Base-by-base conservation (phyloP, 495 filamentous ascomycete genomes). In the Hypomontagnella submonticulosa region DNA sequence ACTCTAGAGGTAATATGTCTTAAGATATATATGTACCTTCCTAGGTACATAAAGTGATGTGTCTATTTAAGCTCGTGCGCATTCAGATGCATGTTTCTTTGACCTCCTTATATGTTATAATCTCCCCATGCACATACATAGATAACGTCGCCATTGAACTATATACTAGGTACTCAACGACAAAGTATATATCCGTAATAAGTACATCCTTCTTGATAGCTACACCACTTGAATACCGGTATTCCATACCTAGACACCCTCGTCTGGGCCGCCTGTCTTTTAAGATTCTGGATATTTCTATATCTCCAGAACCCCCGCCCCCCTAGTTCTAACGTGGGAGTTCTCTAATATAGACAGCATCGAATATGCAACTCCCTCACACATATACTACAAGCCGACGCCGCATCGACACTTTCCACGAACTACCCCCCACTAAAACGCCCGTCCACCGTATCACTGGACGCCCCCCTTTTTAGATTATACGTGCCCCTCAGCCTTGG, bases 401-500 rank as follows among this genome's bases (percentile, higher is more conserved):
- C 9, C 8, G 4, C 16, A 15, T 16, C 7, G 6, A 33, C 12
- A 6, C 13, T 49, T 12, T 34, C 11, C 23, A 13, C 30, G 9
- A 38, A 6, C 27, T 57, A 66, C 15, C 62, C 57, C 1, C 57
- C 62, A 15, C 16, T 52, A 49, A 57, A 57, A 4, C 50, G 44
- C 36, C 41, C 61, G 32, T 48, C 47, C 62, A 7, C 47, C 47
- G 18, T 33, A 27, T 52, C 52, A 15, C 46, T 30, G 5, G n/a
- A 3, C 15, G 40, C 5, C 7, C 49, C 41, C 36, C 53, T 53
- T 34, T 69, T 73, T 30, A 79, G 46, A 30, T 78, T 75, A 63
- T 70, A 85, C 4, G 83, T 84, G 55, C 87, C 88, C 18, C 76
- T 79, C 57, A 92, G 67, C 20, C 66, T 64, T 0, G 91, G 91